phyloP scores from a whole-genome alignment of 306 rosid species.

The Gastrolobium bilobum region DNA sequence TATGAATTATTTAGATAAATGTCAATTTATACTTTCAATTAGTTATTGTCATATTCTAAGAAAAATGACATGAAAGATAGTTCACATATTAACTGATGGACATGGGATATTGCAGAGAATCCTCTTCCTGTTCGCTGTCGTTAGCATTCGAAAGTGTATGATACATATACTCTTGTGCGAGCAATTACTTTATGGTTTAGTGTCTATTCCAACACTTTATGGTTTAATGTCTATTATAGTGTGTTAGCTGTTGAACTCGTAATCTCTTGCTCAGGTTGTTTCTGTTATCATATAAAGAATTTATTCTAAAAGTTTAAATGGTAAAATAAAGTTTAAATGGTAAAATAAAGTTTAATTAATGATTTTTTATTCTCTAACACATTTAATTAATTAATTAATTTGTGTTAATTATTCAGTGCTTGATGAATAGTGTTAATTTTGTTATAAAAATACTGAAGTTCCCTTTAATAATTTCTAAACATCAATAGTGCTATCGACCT shows the following conservation, averaged over 20 bases:
- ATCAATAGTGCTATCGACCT: neutral
- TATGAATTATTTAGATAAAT: too few species aligned
- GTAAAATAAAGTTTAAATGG: too few species aligned
- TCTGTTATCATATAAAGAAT: too few species aligned
- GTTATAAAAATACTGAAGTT: neutral
- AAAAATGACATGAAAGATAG: neutral
- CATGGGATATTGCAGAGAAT: neutral
- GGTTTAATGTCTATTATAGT: too few species aligned
- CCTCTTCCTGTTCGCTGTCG: neutral
- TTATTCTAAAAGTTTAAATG: too few species aligned
- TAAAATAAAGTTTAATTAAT: too few species aligned
- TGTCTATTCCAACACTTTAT: neutral
- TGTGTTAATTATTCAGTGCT: neutral
- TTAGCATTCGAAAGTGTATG: conserved; percentile 21
- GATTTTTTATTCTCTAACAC: neutral
- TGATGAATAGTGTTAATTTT: neutral
- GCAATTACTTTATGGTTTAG: neutral
- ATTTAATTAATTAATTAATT: neutral
- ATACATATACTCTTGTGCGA: neutral
- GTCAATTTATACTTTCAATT: neutral
- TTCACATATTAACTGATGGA: neutral
- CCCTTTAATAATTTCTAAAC: neutral
- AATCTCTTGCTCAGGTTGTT: too few species aligned
- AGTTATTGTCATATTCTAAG: neutral
- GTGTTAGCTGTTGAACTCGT: too few species aligned